These are phyloP conservation scores for Phlyctochytrium planicorne DNA, from an alignment of 192 early-diverging fungal species.

Conservation along the genomic window DNA sequence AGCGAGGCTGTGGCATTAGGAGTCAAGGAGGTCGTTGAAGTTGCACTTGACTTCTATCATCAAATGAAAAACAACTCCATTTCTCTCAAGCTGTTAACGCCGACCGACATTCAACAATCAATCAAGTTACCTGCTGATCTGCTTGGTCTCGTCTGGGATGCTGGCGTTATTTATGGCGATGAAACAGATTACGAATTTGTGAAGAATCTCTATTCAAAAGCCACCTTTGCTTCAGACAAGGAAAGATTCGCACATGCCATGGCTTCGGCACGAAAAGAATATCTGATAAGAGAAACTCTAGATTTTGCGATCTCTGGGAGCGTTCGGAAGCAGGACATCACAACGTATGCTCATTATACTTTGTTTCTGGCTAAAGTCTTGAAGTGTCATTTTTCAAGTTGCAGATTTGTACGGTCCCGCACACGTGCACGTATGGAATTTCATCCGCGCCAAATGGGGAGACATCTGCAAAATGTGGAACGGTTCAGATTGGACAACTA, in stretches of 20 bases:
- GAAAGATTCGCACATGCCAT: slow-evolving; percentile 27
- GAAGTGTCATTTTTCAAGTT: slow-evolving; percentile 28
- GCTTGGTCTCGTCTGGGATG: slow-evolving; percentile 33
- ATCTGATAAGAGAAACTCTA: slow-evolving; percentile 28
- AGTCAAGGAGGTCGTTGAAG: slow-evolving; percentile 10
- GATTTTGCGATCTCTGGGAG: slow-evolving; percentile 16
- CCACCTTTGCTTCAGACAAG: slow-evolving; percentile 34
- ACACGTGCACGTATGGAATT: slow-evolving; percentile 25
- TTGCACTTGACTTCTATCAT: slow-evolving; percentile 26
- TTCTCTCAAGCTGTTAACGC: slow-evolving; percentile 6
- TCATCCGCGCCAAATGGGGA: slow-evolving; percentile 34
- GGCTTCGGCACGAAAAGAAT: slow-evolving; percentile 8
- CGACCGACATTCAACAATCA: not conserved
- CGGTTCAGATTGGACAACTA: slow-evolving; percentile 11
- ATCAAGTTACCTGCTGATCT: slow-evolving; percentile 19
- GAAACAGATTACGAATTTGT: slow-evolving; percentile 38
- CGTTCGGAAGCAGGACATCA: slow-evolving; percentile 30
- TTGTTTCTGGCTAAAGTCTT: not conserved
- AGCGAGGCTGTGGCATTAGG: slow-evolving; percentile 22
- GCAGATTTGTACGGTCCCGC: slow-evolving; percentile 4
- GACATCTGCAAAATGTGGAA: slow-evolving; percentile 6
- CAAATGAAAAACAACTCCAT: slow-evolving; percentile 8
- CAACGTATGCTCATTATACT: too few species aligned
- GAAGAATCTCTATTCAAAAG: slow-evolving; percentile 11
- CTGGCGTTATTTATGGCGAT: slow-evolving; percentile 33